Conservation (phyloP, 169 alveolate species). For the Plasmodium yoelii region DNA sequence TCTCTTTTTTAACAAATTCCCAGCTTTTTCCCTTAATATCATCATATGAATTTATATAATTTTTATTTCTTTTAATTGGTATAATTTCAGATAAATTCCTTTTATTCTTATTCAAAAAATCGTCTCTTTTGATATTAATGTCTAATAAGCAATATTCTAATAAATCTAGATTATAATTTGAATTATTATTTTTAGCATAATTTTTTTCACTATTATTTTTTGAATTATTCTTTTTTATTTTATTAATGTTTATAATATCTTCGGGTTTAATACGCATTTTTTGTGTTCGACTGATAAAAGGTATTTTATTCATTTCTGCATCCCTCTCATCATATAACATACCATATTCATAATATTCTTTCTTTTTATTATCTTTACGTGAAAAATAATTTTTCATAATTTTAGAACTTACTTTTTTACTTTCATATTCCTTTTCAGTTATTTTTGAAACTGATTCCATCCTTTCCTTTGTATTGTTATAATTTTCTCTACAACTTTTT, state of each 20-base stretch:
- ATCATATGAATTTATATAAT: no score
- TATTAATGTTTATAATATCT: conserved; percentile 15
- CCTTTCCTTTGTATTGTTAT: background rate
- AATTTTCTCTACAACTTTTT: conserved; percentile 1
- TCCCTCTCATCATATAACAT: conserved; percentile 1
- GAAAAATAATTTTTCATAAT: background rate
- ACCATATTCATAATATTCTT: conserved; percentile 9
- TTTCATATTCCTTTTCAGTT: background rate
- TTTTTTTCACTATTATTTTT: background rate
- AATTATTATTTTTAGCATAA: background rate
- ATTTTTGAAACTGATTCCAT: background rate
- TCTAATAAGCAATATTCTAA: conserved; percentile 25
- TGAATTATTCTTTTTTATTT: conserved; percentile 8
- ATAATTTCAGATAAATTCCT: no score
- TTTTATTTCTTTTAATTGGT: no score
- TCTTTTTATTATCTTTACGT: background rate
- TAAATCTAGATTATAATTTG: background rate
- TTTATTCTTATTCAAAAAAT: background rate
- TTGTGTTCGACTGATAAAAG: conserved; percentile 1
- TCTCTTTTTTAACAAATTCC: background rate
- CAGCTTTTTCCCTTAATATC: no score
- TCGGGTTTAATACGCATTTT: conserved; percentile 7
- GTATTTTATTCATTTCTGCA: conserved; percentile 4
- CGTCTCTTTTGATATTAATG: conserved; percentile 1
- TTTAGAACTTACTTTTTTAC: conserved; percentile 6